phyloP scores from a whole-genome alignment of 106 monocot species.

The Apostasia shenzhenica region DNA sequence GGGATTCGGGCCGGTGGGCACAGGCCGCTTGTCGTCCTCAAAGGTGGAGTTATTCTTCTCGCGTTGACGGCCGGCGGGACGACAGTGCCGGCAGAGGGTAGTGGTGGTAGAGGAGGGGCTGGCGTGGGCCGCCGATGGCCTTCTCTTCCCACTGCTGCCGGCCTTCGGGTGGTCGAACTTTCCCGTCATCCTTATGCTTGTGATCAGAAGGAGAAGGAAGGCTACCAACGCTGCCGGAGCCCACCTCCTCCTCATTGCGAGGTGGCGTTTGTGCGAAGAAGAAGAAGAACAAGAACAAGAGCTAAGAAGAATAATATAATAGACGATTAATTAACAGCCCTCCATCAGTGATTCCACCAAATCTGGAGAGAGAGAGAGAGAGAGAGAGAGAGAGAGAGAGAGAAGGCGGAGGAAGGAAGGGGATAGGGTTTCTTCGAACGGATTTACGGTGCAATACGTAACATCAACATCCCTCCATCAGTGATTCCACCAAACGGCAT shows the following conservation, averaged over 20 bases:
- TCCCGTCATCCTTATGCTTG: neutral
- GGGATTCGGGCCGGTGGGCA: slow-evolving; percentile 21
- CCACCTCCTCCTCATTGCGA: slow-evolving; percentile 1
- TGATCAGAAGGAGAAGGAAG: slow-evolving; percentile 7
- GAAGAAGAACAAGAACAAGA: too few relatives aligned
- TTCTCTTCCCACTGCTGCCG: neutral
- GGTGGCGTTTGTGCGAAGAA: too few relatives aligned
- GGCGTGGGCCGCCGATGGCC: neutral
- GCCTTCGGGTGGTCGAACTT: neutral
- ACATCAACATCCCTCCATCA: slow-evolving; percentile 6
- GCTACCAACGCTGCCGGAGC: slow-evolving; percentile 2
- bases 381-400: neutral
- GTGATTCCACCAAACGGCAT: slow-evolving; percentile 14
- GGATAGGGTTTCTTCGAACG: slow-evolving; percentile 8
- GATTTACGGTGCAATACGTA: slow-evolving; percentile 4
- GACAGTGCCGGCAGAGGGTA: neutral
- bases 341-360: too few relatives aligned
- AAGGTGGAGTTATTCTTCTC: slow-evolving; percentile 1
- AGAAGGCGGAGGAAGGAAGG: neutral
- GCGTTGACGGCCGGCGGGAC: neutral
- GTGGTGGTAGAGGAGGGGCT: too few relatives aligned
- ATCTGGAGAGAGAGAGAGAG: neutral
- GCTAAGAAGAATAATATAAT: too few relatives aligned
- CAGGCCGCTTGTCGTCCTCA: slow-evolving; percentile 8
- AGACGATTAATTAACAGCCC: too few relatives aligned